Conservation (phyloP, 2,329 filamentous ascomycete species). For the Fusarium pseudocircinatum region DNA sequence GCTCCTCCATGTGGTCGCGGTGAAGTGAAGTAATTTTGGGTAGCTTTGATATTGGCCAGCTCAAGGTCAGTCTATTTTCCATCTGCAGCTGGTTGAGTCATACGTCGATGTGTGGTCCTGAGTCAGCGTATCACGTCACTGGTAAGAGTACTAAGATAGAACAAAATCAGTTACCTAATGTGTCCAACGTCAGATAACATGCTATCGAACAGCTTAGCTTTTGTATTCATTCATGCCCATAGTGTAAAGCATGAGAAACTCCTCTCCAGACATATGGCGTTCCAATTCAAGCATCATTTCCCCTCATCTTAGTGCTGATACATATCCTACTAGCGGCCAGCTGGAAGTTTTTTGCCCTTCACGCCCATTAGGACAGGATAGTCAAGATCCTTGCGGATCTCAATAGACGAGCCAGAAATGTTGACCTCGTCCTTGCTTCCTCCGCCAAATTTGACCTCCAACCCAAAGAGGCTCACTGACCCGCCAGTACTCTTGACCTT, state of each 20-base stretch:
- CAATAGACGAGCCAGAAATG: not conserved
- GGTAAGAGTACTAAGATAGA: rapidly evolving
- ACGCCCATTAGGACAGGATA: not conserved
- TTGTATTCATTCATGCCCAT: not conserved
- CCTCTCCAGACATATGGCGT: rapidly evolving
- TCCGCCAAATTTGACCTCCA: not conserved
- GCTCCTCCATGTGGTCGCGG: not conserved
- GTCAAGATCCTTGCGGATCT: not conserved
- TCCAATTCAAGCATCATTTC: too few relatives aligned
- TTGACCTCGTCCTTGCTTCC: not conserved
- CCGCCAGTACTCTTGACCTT: not conserved
- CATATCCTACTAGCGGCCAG: not conserved
- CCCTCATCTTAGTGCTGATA: not conserved
- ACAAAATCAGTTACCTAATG: not conserved
- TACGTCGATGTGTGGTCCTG: not conserved
- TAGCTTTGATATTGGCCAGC: too few relatives aligned
- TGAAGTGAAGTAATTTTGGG: rapidly evolving
- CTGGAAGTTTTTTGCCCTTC: not conserved
- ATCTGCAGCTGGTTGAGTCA: not conserved
- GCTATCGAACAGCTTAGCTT: not conserved
- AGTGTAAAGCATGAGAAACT: not conserved
- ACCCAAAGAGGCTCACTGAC: not conserved
- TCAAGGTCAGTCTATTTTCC: not conserved
- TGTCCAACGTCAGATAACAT: too few relatives aligned
- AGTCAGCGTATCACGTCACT: not conserved